A percentile compares a stretch with the other conserved stretches of the same genome.
Conservation (phyloP, 345 rosid genomes). For the Sonneratia alba region DNA sequence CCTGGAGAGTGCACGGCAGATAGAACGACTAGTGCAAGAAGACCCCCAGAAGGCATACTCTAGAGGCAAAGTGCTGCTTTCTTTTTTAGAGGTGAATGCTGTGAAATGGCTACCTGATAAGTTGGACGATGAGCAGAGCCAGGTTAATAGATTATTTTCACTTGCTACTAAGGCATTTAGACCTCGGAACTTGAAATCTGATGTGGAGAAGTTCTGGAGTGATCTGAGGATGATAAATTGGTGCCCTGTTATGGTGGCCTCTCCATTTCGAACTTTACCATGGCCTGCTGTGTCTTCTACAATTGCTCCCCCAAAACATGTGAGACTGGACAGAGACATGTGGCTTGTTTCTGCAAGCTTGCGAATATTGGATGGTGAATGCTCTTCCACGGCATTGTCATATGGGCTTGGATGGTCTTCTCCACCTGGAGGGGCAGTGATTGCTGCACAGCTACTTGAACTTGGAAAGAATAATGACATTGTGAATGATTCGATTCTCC, state of each 20-base stretch:
- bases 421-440: conserved; percentile 86
- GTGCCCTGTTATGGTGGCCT: conserved; percentile 87
- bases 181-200: conserved; percentile 63
- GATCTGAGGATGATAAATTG: conserved; percentile 80
- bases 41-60: conserved; percentile 66
- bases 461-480: conserved; percentile 90
- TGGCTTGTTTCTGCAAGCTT: conserved; percentile 96
- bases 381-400: conserved; percentile 85
- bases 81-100: conserved; percentile 84
- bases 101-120: conserved; percentile 77
- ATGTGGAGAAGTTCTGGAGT: conserved; percentile 79
- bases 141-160: conserved; percentile 62
- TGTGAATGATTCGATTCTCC: conserved; percentile 59
- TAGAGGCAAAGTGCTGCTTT: conserved; percentile 72
- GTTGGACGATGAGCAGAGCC: conserved; percentile 49
- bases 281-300: conserved; percentile 80
- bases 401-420: conserved; percentile 85
- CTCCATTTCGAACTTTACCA: conserved; percentile 75
- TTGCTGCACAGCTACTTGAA: conserved; percentile 95
- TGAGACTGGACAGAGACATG: conserved; percentile 61
- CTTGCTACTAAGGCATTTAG: conserved; percentile 82
- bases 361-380: conserved; percentile 90
- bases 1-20: conserved; percentile 69
- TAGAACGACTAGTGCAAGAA: conserved; percentile 54
- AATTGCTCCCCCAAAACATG: conserved; percentile 95